phyloP scores from a whole-genome alignment of 257 asterid species.

The Ligustrum vulgare region DNA sequence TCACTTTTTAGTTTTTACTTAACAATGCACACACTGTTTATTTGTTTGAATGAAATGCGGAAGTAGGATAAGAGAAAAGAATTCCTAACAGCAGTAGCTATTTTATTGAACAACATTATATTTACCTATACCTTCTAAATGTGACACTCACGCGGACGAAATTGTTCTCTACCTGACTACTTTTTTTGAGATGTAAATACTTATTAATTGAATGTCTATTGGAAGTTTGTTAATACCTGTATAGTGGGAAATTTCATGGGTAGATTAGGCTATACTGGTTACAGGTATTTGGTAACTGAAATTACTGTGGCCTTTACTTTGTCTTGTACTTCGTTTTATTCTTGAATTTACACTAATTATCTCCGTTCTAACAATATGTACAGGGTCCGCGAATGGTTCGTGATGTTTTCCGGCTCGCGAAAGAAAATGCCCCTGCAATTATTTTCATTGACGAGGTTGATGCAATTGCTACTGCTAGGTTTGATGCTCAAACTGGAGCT shows the following conservation, averaged over 20 bases:
- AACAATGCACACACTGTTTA: neutral
- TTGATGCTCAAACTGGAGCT: constrained; percentile 94
- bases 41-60: neutral
- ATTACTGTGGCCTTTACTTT: neutral
- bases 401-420: constrained; percentile 82
- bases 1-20: constrained; percentile 1
- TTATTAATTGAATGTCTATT: neutral
- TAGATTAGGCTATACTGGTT: neutral
- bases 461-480: constrained; percentile 89
- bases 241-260: neutral
- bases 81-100: neutral
- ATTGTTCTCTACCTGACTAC: neutral
- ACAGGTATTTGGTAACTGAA: neutral
- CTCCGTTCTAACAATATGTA: constrained; percentile 7
- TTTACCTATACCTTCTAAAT: neutral
- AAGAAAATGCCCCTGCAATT: constrained; percentile 91
- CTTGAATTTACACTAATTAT: neutral
- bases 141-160: neutral
- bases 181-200: neutral
- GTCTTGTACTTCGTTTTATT: neutral
- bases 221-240: neutral
- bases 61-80: neutral
- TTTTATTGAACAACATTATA: neutral
- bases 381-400: constrained; percentile 92
- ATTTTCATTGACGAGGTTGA: constrained; percentile 86